Percentiles rank a stretch among this genome's conserved stretches.
Conservation (phyloP, 768 basidiomycete genomes). For the Tricholoma flavovirens region DNA sequence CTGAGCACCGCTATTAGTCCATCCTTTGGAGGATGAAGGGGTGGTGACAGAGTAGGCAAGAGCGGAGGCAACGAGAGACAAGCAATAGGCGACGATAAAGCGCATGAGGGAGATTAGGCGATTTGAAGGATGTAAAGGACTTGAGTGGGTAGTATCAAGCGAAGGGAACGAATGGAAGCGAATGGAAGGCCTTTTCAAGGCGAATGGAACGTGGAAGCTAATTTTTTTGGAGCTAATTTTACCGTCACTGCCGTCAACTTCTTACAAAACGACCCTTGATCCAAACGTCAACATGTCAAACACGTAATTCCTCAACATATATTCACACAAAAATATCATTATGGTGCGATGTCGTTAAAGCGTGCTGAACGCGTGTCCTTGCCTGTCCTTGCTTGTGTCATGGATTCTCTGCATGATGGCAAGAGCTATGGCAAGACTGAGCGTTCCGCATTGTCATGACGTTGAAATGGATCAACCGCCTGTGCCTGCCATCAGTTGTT, state of each 20-base stretch:
- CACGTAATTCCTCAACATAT: not conserved
- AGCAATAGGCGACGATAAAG: conserved; percentile 33
- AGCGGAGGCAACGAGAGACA: conserved; percentile 48
- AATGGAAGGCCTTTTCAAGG: conserved; percentile 17
- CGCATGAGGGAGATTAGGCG: conserved; percentile 34
- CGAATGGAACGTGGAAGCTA: conserved; percentile 3
- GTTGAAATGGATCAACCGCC: too few species aligned
- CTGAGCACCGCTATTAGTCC: conserved; percentile 54
- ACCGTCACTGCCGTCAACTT: not conserved
- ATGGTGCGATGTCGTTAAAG: not conserved
- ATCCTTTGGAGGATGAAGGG: conserved; percentile 43
- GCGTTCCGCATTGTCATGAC: too few species aligned
- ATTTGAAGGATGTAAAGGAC: conserved; percentile 12
- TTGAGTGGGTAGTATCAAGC: conserved; percentile 12
- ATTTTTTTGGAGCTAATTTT: not conserved
- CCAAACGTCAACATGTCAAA: not conserved
- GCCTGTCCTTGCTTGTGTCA: too few species aligned
- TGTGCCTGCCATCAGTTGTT: not conserved
- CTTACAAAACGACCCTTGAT: not conserved
- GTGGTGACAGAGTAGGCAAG: conserved; percentile 58
- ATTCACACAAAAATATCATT: not conserved
- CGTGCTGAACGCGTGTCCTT: not conserved
- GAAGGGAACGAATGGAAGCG: conserved; percentile 10
- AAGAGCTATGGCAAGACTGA: too few species aligned
- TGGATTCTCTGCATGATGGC: too few species aligned